A percentile compares a stretch with the other conserved stretches of the same genome.
Conservation (phyloP, 345 rosid genomes). For the Laguncularia racemosa region DNA sequence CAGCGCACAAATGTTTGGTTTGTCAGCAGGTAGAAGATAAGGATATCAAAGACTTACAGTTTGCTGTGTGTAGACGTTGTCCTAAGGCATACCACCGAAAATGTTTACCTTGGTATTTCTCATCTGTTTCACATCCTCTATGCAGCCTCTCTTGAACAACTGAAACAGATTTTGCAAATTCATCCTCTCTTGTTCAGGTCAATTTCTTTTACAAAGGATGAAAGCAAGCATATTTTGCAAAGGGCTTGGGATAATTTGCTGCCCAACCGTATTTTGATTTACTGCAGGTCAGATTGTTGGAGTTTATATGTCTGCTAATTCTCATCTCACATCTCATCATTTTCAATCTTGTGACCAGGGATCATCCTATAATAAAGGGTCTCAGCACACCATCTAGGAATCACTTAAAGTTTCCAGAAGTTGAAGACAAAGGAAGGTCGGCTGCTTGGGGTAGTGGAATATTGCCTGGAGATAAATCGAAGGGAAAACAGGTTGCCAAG, state of each 20-base stretch:
- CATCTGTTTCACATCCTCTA: conserved; percentile 2
- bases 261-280: conserved; percentile 50
- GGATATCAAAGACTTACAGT: conserved; percentile 33
- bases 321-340: background rate
- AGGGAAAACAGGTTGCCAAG: conserved; percentile 13
- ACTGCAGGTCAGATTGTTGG: conserved; percentile 48
- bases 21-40: conserved; percentile 46
- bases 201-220: conserved; percentile 22
- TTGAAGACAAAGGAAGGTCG: conserved; percentile 11
- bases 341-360: conserved; percentile 31
- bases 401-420: conserved; percentile 50
- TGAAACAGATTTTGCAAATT: conserved; percentile 4
- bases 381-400: conserved; percentile 52
- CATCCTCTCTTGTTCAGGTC: conserved; percentile 27
- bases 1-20: conserved; percentile 48
- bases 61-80: conserved; percentile 74
- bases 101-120: conserved; percentile 55
- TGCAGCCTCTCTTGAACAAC: conserved; percentile 2
- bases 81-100: conserved; percentile 64
- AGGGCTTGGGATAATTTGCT: conserved; percentile 61
- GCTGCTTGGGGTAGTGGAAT: conserved; percentile 10
- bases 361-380: conserved; percentile 31
- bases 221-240: conserved; percentile 5
- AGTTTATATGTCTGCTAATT: background rate
- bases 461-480: conserved; percentile 7